phyloP scores from a whole-genome alignment of 768 basidiomycete genomes.

The Tephrocybe sp. region DNA sequence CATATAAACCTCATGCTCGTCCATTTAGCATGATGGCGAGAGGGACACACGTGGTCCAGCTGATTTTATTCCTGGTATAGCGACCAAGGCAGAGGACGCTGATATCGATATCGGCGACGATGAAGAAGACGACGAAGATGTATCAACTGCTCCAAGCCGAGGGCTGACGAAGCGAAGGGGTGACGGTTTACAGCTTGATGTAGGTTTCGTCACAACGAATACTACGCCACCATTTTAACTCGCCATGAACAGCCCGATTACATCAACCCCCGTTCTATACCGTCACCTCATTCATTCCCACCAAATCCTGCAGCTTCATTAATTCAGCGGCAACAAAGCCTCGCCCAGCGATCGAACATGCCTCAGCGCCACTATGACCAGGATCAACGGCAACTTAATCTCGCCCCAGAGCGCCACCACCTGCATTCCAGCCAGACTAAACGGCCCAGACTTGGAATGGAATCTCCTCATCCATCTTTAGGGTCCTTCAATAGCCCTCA shows the following conservation, averaged over 20 bases:
- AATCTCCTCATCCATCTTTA: constrained; percentile 2
- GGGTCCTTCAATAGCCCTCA: background rate
- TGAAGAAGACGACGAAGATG: constrained; percentile 19
- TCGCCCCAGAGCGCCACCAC: constrained; percentile 4
- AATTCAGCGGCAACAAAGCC: constrained; percentile 4
- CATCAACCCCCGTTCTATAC: constrained; percentile 1
- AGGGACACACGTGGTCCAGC: constrained; percentile 45
- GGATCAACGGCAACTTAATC: constrained; percentile 1
- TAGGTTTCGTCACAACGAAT: background rate
- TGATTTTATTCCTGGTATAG: constrained; percentile 42
- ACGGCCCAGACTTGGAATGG: constrained; percentile 5
- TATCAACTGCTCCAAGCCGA: background rate
- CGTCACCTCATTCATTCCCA: constrained; percentile 7
- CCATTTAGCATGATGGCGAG: constrained; percentile 46
- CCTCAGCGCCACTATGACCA: constrained; percentile 9
- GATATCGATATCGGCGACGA: constrained; percentile 37
- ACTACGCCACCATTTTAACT: background rate
- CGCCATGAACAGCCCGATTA: constrained; percentile 2
- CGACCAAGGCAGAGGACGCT: constrained; percentile 30
- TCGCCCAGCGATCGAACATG: background rate
- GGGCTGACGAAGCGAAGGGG: constrained; percentile 4
- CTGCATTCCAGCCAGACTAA: constrained; percentile 1
- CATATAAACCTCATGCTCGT: constrained; percentile 8
- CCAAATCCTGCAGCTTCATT: constrained; percentile 9
- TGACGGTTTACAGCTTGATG: constrained; percentile 8